phyloP scores from a whole-genome alignment of 345 rosid species.

The Eucalyptus virginea region DNA sequence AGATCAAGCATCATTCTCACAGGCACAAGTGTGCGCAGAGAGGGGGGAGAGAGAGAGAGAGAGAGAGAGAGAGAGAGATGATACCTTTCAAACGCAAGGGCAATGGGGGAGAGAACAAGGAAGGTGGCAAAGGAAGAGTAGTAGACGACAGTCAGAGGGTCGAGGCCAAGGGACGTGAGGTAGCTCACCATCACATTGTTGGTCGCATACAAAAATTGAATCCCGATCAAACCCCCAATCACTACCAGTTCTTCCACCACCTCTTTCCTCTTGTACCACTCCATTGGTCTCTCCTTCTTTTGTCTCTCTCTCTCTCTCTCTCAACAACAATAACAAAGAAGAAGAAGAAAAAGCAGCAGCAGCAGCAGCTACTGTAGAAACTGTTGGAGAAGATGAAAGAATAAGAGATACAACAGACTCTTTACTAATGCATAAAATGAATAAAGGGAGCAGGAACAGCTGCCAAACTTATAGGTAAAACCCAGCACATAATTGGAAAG shows the following conservation, averaged over 20 bases:
- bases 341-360: background rate
- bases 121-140: slow-evolving; percentile 60
- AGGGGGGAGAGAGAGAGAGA: background rate
- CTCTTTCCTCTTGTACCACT: background rate
- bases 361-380: background rate
- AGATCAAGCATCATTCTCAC: background rate
- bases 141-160: slow-evolving; percentile 54
- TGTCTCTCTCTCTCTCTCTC: background rate
- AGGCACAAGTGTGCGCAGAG: background rate
- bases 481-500: background rate
- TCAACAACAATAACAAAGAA: background rate
- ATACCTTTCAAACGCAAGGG: slow-evolving; percentile 68
- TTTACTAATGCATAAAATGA: background rate
- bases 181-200: slow-evolving; percentile 56
- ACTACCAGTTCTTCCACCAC: slow-evolving; percentile 42
- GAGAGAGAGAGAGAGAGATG: background rate
- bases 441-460: background rate
- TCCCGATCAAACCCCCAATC: slow-evolving; percentile 46
- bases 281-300: background rate
- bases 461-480: background rate
- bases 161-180: slow-evolving; percentile 71
- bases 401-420: background rate
- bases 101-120: slow-evolving; percentile 54
- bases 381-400: background rate
- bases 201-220: slow-evolving; percentile 67